A percentile compares a stretch with the other conserved stretches of the same genome.
Evolutionary conservation across 2,329 filamentous ascomycete genomes (phyloP).

Genomic region (Penicillium psychrosexuale): DNA sequence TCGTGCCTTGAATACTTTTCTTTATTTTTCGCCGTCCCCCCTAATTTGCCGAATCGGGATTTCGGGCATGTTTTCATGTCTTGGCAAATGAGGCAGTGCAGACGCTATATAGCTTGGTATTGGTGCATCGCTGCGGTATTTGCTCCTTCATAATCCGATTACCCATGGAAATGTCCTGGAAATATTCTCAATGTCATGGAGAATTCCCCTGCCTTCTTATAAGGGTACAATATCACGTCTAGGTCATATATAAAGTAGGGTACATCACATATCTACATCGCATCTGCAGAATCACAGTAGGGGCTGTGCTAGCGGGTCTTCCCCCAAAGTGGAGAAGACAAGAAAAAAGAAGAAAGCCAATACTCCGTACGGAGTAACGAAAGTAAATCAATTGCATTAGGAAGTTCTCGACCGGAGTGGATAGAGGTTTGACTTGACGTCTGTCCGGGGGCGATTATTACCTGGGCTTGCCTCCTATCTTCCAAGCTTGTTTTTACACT

Average conservation of each 20-base stretch:
- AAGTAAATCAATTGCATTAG: neutral
- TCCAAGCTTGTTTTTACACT: neutral
- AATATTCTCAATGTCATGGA: neutral
- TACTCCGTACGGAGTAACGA: neutral
- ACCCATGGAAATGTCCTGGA: neutral
- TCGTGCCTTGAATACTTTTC: neutral
- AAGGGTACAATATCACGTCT: neutral
- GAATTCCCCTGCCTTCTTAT: neutral
- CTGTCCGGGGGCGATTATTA: neutral
- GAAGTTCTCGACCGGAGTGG: neutral
- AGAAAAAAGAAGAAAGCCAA: neutral
- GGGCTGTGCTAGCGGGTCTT: neutral
- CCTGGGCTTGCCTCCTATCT: constrained; percentile 4
- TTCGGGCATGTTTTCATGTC: neutral
- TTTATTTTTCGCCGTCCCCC: neutral
- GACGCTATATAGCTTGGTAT: constrained; percentile 13
- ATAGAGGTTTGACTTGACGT: neutral
- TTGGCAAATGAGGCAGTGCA: constrained; percentile 34
- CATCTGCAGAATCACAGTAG: neutral
- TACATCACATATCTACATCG: neutral
- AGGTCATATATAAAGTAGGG: neutral
- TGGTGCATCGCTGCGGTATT: neutral
- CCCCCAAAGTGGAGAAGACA: neutral
- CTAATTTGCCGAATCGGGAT: neutral
- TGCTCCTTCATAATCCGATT: neutral